Evolutionary conservation across 78 protist genomes (phyloP).

Genomic region (Pigoraptor vietnamica): DNA sequence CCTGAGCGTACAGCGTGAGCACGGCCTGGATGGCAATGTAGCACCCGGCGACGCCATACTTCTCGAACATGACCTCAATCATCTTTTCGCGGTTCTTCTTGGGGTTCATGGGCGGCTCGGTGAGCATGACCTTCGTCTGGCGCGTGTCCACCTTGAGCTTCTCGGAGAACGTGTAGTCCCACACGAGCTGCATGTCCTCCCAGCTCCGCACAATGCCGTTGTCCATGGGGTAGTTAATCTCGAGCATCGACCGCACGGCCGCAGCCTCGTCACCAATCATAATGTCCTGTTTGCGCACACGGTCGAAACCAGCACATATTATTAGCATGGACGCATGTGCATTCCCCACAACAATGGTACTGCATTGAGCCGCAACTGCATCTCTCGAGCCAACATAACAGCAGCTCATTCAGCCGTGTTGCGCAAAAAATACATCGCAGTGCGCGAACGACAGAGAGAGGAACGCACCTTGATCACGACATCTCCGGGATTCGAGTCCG

Average conservation of each 20-base stretch:
- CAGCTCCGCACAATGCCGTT: constrained; percentile 95
- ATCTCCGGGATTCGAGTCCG: constrained; percentile 72
- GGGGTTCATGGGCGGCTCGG: constrained; percentile 96
- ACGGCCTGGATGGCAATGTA: constrained; percentile 93
- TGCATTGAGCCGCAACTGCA: too few relatives aligned
- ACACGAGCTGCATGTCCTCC: constrained; percentile 86
- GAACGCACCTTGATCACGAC: constrained; percentile 36
- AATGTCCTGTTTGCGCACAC: constrained; percentile 78
- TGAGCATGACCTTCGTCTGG: constrained; percentile 70
- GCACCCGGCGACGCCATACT: constrained; percentile 82
- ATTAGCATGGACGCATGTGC: neutral
- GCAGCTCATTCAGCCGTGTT: too few relatives aligned
- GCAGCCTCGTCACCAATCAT: constrained; percentile 98
- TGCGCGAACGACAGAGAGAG: too few relatives aligned
- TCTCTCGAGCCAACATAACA: too few relatives aligned
- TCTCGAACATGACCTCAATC: constrained; percentile 92
- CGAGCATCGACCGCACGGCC: constrained; percentile 71
- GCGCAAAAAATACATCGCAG: neutral
- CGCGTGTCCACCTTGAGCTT: constrained; percentile 70
- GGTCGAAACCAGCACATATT: neutral
- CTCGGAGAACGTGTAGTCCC: constrained; percentile 92
- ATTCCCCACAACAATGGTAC: too few relatives aligned
- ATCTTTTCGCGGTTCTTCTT: constrained; percentile 65
- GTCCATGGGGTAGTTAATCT: constrained; percentile 88
- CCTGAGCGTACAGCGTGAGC: constrained; percentile 92